Evolutionary conservation across 768 basidiomycete genomes (phyloP).

Genomic region (Mycena epipterygia): DNA sequence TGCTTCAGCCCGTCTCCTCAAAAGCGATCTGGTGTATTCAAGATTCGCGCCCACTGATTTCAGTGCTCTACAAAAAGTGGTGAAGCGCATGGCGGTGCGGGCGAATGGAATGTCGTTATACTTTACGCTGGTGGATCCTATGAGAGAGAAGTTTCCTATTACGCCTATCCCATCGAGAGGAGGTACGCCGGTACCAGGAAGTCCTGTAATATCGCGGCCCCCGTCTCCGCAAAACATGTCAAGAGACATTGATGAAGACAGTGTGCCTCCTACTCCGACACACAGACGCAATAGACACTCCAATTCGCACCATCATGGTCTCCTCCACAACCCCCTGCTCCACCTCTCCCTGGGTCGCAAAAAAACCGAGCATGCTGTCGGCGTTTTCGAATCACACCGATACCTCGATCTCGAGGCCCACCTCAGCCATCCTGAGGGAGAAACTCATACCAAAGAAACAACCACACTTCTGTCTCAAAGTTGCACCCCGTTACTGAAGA

Average conservation of each 20-base stretch:
- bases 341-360: slow-evolving; percentile 50
- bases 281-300: slow-evolving; percentile 34
- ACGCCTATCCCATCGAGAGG: slow-evolving; percentile 57
- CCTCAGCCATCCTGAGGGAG: slow-evolving; percentile 62
- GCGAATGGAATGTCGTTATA: slow-evolving; percentile 76
- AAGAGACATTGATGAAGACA: slow-evolving; percentile 7
- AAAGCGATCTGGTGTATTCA: slow-evolving; percentile 70
- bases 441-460: slow-evolving; percentile 57
- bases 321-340: slow-evolving; percentile 55
- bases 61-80: slow-evolving; percentile 60
- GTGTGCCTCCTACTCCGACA: slow-evolving; percentile 30
- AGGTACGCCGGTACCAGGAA: slow-evolving; percentile 50
- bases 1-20: slow-evolving; percentile 65
- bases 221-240: slow-evolving; percentile 41
- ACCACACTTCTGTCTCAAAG: slow-evolving; percentile 63
- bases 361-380: slow-evolving; percentile 69
- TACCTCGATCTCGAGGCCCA: slow-evolving; percentile 78
- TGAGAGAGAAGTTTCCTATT: slow-evolving; percentile 67
- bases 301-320: slow-evolving; percentile 48
- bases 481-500: slow-evolving; percentile 66
- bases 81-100: slow-evolving; percentile 65
- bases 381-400: slow-evolving; percentile 79
- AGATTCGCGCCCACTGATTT: slow-evolving; percentile 74
- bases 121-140: slow-evolving; percentile 74
- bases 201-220: slow-evolving; percentile 48